Evolutionary conservation across 2,329 filamentous ascomycete species (phyloP), one percentile per base, ranked within the genome.

Genomic region (Fonsecaea multimorphosa): DNA sequence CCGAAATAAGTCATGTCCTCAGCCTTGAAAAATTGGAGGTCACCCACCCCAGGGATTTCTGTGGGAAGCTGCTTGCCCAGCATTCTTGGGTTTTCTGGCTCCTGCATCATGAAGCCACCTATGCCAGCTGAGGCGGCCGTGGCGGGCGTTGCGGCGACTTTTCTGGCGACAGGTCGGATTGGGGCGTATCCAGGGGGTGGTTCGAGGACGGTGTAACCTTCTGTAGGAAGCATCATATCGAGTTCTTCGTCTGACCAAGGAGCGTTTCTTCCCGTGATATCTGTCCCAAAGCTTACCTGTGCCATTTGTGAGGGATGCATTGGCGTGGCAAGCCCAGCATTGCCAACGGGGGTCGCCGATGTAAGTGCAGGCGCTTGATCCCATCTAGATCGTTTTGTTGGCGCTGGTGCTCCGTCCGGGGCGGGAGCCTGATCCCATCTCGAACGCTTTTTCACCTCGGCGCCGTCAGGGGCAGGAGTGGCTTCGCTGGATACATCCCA

Each of bases 1-100:
- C 94, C 93, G 74, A 99, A 99, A 80, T 99, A 99, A 44, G 92
- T 89, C 93, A 98, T 97, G 78, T 99, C 95, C 78, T 99, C 95
- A 1, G 93, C 88, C 81, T 99, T 99, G 85, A 99, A 97, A 77
- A 98, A 99, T 72, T 97, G 93, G 58, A 99, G 81, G 77, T 99
- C 95, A 44, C 93, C 93, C 57, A 99, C 93, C 44, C 95, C 95
- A 2, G 95, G 93, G 40, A 99, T 97, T 75, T 98, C 94, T 3
- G 92, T 96, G 8, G 94, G 92, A 73, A 98, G 87, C 72, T 96
- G 92, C 80, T 96, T 96, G 71, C 93, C 92, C 75, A 94, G 87
- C 57, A 91, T 83, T 70, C 92, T 87, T 66, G 89, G 88, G 75
- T 91, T 93, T 72, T 96, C 93, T 8, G 93, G 91, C 72, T 99